Percentiles rank a stretch among this genome's conserved stretches.
Evolutionary conservation across 176 grass and related monocot species (phyloP).

Genomic region (Calamus simplicifolius): DNA sequence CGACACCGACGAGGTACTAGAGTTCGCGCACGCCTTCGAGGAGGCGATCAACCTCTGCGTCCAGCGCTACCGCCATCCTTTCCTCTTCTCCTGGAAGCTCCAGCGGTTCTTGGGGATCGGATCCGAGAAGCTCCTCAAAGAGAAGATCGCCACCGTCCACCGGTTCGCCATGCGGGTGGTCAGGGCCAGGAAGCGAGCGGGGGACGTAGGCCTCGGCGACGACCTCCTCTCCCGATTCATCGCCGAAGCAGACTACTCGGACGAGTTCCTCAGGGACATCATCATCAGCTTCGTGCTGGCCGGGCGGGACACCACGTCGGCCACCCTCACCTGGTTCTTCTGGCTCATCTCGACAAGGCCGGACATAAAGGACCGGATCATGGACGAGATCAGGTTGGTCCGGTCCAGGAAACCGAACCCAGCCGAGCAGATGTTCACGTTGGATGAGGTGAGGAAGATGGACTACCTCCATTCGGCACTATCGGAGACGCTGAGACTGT

Average conservation of each 20-base stretch:
- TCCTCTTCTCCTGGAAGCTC: conserved; percentile 24
- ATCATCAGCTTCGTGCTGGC: conserved; percentile 71
- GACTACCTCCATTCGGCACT: conserved; percentile 72
- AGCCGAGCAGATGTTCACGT: conserved; percentile 22
- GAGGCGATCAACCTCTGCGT: conserved; percentile 36
- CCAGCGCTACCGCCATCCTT: too few relatives aligned
- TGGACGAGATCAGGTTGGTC: conserved; percentile 40
- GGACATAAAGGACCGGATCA: conserved; percentile 35
- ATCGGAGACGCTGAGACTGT: conserved; percentile 65
- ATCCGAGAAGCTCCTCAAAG: conserved; percentile 39
- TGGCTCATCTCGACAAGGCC: conserved; percentile 62
- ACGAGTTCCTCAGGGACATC: conserved; percentile 61
- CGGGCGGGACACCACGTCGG: conserved; percentile 57
- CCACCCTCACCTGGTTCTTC: conserved; percentile 72
- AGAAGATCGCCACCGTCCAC: conserved; percentile 49
- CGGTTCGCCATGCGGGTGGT: conserved; percentile 46
- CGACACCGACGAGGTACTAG: neutral
- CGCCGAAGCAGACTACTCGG: conserved; percentile 32
- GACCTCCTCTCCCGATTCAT: conserved; percentile 65
- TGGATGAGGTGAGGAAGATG: conserved; percentile 64
- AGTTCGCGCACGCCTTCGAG: conserved; percentile 27
- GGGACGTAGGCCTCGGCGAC: conserved; percentile 21
- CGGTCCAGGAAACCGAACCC: conserved; percentile 2
- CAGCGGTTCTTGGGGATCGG: conserved; percentile 46
- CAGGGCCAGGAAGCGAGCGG: conserved; percentile 36